phyloP scores from a whole-genome alignment of 768 basidiomycete species.

The Psilocybe cubensis region DNA sequence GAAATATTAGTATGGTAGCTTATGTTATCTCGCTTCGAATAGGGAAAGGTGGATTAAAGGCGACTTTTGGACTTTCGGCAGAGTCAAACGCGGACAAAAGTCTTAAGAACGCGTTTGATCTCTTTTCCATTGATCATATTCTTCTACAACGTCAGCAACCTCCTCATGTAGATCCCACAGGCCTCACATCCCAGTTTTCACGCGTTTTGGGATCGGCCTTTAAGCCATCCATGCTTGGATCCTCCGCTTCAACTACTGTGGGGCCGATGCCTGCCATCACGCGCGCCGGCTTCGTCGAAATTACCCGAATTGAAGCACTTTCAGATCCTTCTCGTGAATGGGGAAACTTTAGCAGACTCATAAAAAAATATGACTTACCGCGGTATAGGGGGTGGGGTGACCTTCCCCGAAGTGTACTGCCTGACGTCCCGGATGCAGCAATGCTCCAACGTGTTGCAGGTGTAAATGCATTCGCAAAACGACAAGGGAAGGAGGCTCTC shows the following conservation, averaged over 20 bases:
- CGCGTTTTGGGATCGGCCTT: constrained; percentile 4
- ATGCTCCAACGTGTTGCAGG: constrained; percentile 11
- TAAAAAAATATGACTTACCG: constrained; percentile 12
- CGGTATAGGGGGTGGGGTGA: constrained; percentile 13
- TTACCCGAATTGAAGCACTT: constrained; percentile 1
- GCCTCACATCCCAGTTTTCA: constrained; percentile 3
- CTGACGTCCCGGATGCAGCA: constrained; percentile 6
- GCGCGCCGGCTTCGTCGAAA: constrained; percentile 13
- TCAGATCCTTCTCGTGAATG: constrained; percentile 10
- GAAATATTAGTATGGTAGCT: not conserved
- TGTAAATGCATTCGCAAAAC: constrained; percentile 4
- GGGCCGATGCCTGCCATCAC: constrained; percentile 17
- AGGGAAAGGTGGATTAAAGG: constrained; percentile 12
- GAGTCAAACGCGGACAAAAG: constrained; percentile 13
- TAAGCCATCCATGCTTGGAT: constrained; percentile 2
- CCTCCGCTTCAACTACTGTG: not conserved
- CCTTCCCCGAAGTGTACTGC: constrained; percentile 11
- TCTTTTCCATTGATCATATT: constrained; percentile 16
- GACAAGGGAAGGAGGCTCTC: constrained; percentile 1
- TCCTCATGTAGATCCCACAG: constrained; percentile 7
- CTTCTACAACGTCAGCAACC: constrained; percentile 9
- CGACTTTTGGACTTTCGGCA: constrained; percentile 5
- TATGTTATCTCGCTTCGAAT: not conserved
- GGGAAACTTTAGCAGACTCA: constrained; percentile 12
- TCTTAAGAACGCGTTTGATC: constrained; percentile 14